Evolutionary conservation across 2,329 filamentous ascomycete genomes (phyloP).

Genomic region (Alternaria panax): DNA sequence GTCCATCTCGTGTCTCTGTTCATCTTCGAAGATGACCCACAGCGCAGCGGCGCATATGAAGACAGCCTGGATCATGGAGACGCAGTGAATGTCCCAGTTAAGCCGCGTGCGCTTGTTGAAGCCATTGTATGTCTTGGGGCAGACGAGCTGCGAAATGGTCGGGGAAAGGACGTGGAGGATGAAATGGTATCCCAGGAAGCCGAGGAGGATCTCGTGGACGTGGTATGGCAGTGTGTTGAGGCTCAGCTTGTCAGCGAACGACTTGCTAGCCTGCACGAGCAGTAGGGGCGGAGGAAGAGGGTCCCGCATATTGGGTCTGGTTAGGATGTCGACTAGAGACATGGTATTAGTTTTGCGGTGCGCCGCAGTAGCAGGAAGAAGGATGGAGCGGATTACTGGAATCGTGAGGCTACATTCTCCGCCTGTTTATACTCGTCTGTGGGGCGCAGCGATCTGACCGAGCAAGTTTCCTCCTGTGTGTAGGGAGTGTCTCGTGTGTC

Average conservation of each 20-base stretch:
- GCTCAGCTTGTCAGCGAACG: conserved; percentile 67
- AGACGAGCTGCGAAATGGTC: conserved; percentile 66
- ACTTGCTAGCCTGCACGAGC: conserved; percentile 65
- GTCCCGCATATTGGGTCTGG: conserved; percentile 68
- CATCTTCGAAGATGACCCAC: conserved; percentile 72
- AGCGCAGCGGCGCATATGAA: conserved; percentile 75
- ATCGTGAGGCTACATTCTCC: conserved; percentile 13
- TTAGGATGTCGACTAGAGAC: conserved; percentile 26
- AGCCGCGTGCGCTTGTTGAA: conserved; percentile 70
- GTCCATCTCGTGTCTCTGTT: conserved; percentile 71
- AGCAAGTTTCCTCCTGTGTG: conserved; percentile 11
- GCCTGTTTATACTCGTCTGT: conserved; percentile 6
- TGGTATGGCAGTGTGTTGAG: conserved; percentile 76
- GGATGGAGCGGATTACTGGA: conserved; percentile 10
- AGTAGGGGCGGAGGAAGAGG: conserved; percentile 69
- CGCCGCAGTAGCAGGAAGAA: background rate
- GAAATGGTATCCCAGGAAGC: conserved; percentile 72
- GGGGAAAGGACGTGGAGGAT: conserved; percentile 74
- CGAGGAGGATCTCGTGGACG: conserved; percentile 75
- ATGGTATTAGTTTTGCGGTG: conserved; percentile 23
- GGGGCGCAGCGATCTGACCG: conserved; percentile 4
- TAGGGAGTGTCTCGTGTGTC: conserved; percentile 15
- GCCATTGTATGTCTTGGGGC: conserved; percentile 67
- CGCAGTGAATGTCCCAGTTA: conserved; percentile 89
- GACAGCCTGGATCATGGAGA: conserved; percentile 77